Base-by-base conservation (phyloP, 2,329 filamentous ascomycete genomes). In the Verticillium albo-atrum region DNA sequence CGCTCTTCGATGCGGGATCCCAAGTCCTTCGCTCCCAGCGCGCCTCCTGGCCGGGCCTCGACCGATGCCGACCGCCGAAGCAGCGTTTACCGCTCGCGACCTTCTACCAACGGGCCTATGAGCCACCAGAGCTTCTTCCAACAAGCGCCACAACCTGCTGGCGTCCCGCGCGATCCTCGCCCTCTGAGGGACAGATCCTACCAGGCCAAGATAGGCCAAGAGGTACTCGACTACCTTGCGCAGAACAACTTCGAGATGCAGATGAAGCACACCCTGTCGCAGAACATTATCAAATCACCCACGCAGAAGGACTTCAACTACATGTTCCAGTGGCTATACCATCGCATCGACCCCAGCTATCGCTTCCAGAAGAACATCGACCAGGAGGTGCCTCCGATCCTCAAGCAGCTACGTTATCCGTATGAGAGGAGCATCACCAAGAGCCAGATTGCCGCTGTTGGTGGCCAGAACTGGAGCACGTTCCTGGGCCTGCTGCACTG, bases 281-380 rank as follows among this genome's bases (percentile, higher is more conserved):
- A 90, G 64, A 97, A 97, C 68, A 90, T 92, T 6, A 88, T 97
- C 71, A 94, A 91, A 68, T 96, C 91, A 51, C 96, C 95, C 0
- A 99, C 94, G 1, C 94, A 98, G 68, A 99, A 99, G 71, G 95
- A 99, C 72, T 99, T 99, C 78, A 95, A 96, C 70, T 89, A 86
- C 74, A 96, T 99, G 83, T 99, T 99, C 70, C 92, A 98, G 70
- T 99, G 94, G 91, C 81, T 99, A 3, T 99, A 99, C 74, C 91
- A 92, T 69, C 90, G 92, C 60, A 96, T 99, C 70, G 95, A 99
- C 71, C 95, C 95, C 0, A 90, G 89, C 67, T 96, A 98, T 73
- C 87, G 89, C 35, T 98, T 99, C 69, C 88, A 93, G 68, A 97
- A 97, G 74, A 91, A 89, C 56, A 97, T 98, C 68, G 95, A 98